Conservation (phyloP, 306 rosid genomes). For the Quercus berberidifolia region DNA sequence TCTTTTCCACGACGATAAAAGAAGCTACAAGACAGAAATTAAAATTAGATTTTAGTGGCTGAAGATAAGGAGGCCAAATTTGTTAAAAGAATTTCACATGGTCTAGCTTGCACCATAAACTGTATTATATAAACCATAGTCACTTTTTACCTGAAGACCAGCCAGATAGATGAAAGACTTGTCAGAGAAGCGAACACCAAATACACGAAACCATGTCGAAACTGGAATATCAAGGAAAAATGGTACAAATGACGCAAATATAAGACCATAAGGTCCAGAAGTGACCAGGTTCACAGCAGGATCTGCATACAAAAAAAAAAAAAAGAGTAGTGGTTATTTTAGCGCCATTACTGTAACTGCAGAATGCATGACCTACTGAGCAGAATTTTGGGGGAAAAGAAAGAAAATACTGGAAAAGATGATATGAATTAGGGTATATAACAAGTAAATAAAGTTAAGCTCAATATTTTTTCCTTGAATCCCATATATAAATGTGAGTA, state of each 20-base stretch:
- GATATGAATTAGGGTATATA: background rate
- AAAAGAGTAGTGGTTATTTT: background rate
- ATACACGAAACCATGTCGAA: constrained; percentile 79
- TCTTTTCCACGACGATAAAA: constrained; percentile 90
- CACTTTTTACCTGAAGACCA: constrained; percentile 76
- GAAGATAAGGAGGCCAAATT: constrained; percentile 8
- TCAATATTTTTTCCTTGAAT: background rate
- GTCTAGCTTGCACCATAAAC: background rate
- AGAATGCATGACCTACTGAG: background rate
- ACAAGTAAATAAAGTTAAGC: background rate
- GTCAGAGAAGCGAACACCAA: constrained; percentile 78
- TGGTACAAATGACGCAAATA: constrained; percentile 92
- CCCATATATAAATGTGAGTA: background rate
- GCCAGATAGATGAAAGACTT: constrained; percentile 95
- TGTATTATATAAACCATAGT: background rate
- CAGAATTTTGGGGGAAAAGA: background rate
- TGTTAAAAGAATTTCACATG: background rate
- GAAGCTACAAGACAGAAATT: constrained; percentile 56
- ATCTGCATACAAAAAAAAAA: constrained; percentile 47
- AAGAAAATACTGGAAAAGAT: background rate
- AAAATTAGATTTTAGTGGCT: constrained; percentile 22
- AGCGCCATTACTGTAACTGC: background rate
- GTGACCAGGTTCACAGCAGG: constrained; percentile 64
- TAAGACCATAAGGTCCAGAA: constrained; percentile 96
- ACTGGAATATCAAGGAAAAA: constrained; percentile 98